These are phyloP conservation scores for Aspergillus amoenus DNA, from an alignment of 2,329 filamentous ascomycete genomes.

Conservation along the genomic window DNA sequence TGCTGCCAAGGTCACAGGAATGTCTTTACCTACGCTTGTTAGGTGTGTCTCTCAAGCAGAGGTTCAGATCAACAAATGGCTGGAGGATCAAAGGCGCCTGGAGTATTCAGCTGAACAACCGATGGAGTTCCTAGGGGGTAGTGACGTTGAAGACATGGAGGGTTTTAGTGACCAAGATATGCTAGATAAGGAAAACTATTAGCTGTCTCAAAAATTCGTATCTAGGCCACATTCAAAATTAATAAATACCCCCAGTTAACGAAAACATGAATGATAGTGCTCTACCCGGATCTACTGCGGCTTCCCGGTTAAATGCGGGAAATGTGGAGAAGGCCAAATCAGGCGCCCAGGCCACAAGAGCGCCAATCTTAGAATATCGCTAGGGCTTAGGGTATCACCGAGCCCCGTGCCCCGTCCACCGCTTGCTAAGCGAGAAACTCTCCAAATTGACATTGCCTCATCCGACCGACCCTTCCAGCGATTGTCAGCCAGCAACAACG, in stretches of 20 bases:
- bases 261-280: too few relatives aligned
- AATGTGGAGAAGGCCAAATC: conserved; percentile 14
- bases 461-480: conserved; percentile 38
- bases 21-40: conserved; percentile 52
- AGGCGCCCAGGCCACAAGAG: neutral
- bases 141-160: neutral
- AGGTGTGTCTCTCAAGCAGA: conserved; percentile 53
- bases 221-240: neutral
- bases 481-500: conserved; percentile 45
- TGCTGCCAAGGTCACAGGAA: conserved; percentile 50
- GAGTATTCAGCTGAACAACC: conserved; percentile 25
- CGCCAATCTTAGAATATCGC: conserved; percentile 5
- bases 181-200: neutral
- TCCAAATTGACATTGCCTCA: conserved; percentile 39
- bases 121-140: conserved; percentile 17
- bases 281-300: neutral
- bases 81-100: conserved; percentile 34
- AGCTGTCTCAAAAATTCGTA: neutral
- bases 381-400: conserved; percentile 43
- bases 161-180: neutral
- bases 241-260: neutral
- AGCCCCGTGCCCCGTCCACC: conserved; percentile 27
- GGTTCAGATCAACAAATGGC: conserved; percentile 40
- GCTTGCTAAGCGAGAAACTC: conserved; percentile 45
- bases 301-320: neutral